Percentiles rank a stretch among this genome's conserved stretches.
Conservation (phyloP, 345 rosid species). For the Cardamine resedifolia region DNA sequence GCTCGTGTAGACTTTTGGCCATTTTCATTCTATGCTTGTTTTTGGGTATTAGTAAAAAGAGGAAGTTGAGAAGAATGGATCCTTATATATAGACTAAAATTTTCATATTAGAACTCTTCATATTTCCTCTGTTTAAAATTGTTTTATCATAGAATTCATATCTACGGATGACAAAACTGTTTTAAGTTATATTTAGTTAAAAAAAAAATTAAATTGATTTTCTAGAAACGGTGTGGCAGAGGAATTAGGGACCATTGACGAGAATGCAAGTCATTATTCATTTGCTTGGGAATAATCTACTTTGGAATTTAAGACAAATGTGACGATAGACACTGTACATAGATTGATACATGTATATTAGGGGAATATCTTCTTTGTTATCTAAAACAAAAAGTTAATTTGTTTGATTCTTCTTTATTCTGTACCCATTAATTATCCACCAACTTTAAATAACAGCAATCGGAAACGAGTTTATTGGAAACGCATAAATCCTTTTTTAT, state of each 20-base stretch:
- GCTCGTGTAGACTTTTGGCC: background rate
- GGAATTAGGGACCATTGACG: slow-evolving; percentile 17
- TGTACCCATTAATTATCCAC: background rate
- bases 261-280: slow-evolving; percentile 13
- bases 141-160: too few species aligned
- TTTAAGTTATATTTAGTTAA: too few species aligned
- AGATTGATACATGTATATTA: slow-evolving; percentile 4
- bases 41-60: too few species aligned
- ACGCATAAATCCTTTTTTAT: slow-evolving; percentile 1
- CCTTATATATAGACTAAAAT: too few species aligned
- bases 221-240: background rate
- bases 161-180: too few species aligned
- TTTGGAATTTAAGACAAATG: slow-evolving; percentile 19
- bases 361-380: slow-evolving; percentile 15
- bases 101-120: too few species aligned
- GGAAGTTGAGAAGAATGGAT: too few species aligned
- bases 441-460: background rate
- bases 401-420: slow-evolving; percentile 26
- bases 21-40: background rate
- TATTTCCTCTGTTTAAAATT: too few species aligned
- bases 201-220: too few species aligned
- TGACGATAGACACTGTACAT: background rate
- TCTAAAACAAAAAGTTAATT: slow-evolving; percentile 12
- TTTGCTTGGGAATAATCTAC: slow-evolving; percentile 11
- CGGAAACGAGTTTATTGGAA: slow-evolving; percentile 1